Evolutionary conservation across 129 eudicot species (phyloP).

Genomic region (Gnaphalium uliginosum): DNA sequence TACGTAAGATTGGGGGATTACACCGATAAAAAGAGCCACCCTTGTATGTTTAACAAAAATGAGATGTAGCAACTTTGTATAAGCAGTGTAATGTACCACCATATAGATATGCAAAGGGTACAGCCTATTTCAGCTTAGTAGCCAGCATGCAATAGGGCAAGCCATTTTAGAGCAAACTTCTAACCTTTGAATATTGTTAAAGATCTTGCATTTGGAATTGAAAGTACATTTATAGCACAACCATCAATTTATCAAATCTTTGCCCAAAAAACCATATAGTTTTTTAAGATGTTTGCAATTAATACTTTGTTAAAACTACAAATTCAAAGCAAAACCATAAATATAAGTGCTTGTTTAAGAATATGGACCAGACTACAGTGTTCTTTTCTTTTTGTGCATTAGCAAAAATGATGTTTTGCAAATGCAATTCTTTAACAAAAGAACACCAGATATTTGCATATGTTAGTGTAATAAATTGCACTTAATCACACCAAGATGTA

Average conservation of each 20-base stretch:
- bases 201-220: conserved; percentile 3
- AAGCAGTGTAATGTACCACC: neutral
- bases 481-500: conserved; percentile 25
- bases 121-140: conserved; percentile 13
- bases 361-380: neutral
- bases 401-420: neutral
- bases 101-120: conserved; percentile 12
- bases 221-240: neutral
- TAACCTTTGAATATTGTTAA: neutral
- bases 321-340: no score
- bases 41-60: conserved; percentile 5
- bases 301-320: no score
- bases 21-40: neutral
- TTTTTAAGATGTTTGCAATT: no score
- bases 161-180: conserved; percentile 12
- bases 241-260: neutral
- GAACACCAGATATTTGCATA: conserved; percentile 13
- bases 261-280: no score
- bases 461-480: conserved; percentile 21
- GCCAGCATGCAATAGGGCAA: neutral
- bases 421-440: conserved; percentile 21
- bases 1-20: neutral
- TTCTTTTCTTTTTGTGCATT: neutral
- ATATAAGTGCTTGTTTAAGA: neutral
- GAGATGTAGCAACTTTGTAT: neutral